phyloP scores from a whole-genome alignment of 805 yeast species.

The Brettanomyces custersianus region DNA sequence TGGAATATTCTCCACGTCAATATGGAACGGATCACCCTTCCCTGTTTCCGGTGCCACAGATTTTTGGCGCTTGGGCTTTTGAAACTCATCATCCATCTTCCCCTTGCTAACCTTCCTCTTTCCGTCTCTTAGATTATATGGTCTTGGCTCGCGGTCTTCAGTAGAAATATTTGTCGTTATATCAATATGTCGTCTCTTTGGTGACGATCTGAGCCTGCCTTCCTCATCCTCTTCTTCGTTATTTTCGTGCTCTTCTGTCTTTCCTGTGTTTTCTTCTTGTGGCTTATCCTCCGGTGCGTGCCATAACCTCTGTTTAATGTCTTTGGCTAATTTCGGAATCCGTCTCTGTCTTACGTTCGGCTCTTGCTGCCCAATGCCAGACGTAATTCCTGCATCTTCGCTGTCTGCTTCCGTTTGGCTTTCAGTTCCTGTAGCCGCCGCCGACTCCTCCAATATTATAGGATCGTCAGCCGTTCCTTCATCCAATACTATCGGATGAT shows the following conservation, averaged over 20 bases:
- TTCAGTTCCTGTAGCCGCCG: background rate
- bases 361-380: background rate
- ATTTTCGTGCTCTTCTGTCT: background rate
- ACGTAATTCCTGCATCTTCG: background rate
- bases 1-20: constrained; percentile 13
- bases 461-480: constrained; percentile 24
- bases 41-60: constrained; percentile 2
- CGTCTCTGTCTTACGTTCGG: background rate
- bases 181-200: background rate
- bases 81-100: too few relatives aligned
- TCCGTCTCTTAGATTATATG: background rate
- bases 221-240: too few relatives aligned
- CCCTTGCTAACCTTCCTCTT: too few relatives aligned
- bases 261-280: background rate
- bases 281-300: background rate
- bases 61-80: background rate
- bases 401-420: constrained; percentile 1
- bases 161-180: background rate
- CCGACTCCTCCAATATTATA: constrained; percentile 10
- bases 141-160: background rate
- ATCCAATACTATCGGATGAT: constrained; percentile 20
- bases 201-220: background rate
- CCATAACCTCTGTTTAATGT: constrained; percentile 1
- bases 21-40: constrained; percentile 6
- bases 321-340: background rate